Evolutionary conservation across 495 filamentous ascomycete species (phyloP), one percentile per base, ranked within the genome.

Genomic region (Cladorrhinum samala): DNA sequence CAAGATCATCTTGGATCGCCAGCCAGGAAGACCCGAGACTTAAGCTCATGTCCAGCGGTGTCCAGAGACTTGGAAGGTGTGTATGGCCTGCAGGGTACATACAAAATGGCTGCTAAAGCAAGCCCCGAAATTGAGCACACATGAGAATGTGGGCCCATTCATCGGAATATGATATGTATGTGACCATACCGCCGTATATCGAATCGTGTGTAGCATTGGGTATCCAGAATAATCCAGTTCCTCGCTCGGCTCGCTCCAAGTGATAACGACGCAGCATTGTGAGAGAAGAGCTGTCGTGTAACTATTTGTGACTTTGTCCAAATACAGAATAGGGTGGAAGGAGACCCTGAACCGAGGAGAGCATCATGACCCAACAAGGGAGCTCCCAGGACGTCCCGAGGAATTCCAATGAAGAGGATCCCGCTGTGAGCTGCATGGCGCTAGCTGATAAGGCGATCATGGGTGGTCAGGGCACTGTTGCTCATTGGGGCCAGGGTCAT

Each of bases 401-500:
- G 23, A 24, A 47, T 30, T 33, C n/a, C n/a, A n/a, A n/a, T n/a
- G n/a, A n/a, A n/a, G n/a, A n/a, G n/a, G n/a, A n/a, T n/a, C n/a
- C n/a, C n/a, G n/a, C n/a, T n/a, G n/a, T n/a, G n/a, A n/a, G n/a
- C n/a, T 47, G 45, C 45, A 47, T 27, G 45, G 24, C 45, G 24
- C 45, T 47, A 47, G 45, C 45, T 16, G 45, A 47, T 47, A 47
- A 47, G 45, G 45, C 24, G 39, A 41, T 41, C 39, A 47, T 19
- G 21, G 24, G 18, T n/a, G 24, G 45, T 30, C 45, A 27, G 45
- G 45, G 24, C 45, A 14, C 8, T 25, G 42, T 24, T 45, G 42
- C 27, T 33, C 5, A 33, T 6, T 11, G 27, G 11, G 11, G 27
- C 27, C 27, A 33, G 27, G 27, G 27, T 11, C 27, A 33, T 33